These are phyloP conservation scores for Aegilops sharonensis DNA, from an alignment of 176 grass and related monocot species.

Conservation along the genomic window DNA sequence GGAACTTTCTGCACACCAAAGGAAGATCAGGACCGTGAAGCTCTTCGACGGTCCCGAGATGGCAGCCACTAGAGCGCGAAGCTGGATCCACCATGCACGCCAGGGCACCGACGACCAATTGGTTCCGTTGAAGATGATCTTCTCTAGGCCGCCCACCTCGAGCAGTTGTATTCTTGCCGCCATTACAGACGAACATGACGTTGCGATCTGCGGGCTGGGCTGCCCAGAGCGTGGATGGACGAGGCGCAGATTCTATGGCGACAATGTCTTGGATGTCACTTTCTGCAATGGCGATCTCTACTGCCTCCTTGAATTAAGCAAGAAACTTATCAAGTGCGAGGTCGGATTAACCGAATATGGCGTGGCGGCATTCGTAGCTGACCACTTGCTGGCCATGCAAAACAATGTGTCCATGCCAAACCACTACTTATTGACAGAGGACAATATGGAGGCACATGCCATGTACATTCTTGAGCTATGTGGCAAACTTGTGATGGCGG, in stretches of 20 bases:
- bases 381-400: background rate
- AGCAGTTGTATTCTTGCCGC: too few species aligned
- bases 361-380: background rate
- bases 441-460: background rate
- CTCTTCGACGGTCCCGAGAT: too few species aligned
- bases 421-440: too few species aligned
- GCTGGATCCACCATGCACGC: too few species aligned
- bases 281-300: background rate
- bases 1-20: too few species aligned
- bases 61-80: too few species aligned
- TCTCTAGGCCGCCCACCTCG: too few species aligned
- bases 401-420: background rate
- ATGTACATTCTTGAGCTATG: background rate
- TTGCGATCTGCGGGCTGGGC: background rate
- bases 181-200: background rate
- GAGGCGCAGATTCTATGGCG: background rate
- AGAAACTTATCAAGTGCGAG: background rate
- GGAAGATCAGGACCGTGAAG: too few species aligned
- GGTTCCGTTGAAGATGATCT: too few species aligned
- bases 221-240: background rate
- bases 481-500: background rate
- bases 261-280: background rate
- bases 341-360: background rate
- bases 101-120: too few species aligned
- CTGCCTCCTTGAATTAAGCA: background rate